Percentiles rank a stretch among this genome's conserved stretches.
Evolutionary conservation across 2,329 filamentous ascomycete species (phyloP).

Genomic region (Venturiaceae sp.): DNA sequence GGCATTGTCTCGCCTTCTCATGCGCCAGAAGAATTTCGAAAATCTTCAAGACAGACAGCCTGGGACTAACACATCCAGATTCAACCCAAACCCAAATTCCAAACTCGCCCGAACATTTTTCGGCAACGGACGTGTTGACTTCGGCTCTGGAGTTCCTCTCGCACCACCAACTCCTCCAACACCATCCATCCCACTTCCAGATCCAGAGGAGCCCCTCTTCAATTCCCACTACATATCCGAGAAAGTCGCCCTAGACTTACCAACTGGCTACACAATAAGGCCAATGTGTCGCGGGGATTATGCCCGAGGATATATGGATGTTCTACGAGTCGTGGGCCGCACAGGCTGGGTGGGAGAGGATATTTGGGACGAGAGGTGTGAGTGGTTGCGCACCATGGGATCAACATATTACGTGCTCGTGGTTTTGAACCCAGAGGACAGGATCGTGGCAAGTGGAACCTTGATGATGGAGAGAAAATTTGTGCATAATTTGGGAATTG

Average conservation of each 20-base stretch:
- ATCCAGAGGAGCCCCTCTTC: constrained; percentile 10
- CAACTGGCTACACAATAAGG: constrained; percentile 12
- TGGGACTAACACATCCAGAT: too few relatives aligned
- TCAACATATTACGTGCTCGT: constrained; percentile 13
- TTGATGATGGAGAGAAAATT: constrained; percentile 13
- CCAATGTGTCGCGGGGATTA: constrained; percentile 13
- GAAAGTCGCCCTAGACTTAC: constrained; percentile 11
- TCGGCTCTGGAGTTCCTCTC: constrained; percentile 1
- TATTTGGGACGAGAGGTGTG: constrained; percentile 13
- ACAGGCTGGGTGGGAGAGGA: constrained; percentile 11
- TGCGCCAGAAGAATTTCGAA: not conserved
- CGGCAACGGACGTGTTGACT: constrained; percentile 1
- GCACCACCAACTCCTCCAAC: constrained; percentile 2
- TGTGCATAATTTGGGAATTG: constrained; percentile 5
- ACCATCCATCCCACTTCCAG: constrained; percentile 2
- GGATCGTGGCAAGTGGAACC: constrained; percentile 12
- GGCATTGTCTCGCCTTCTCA: not conserved
- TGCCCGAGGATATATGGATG: constrained; percentile 12
- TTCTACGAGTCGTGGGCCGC: constrained; percentile 9
- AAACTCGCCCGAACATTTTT: constrained; percentile 6
- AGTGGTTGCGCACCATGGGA: constrained; percentile 10
- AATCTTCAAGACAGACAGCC: not conserved
- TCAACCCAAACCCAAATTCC: constrained; percentile 6
- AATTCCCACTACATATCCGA: constrained; percentile 9
- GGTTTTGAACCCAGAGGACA: constrained; percentile 10